These are phyloP conservation scores for Mesembryanthemum crystallinum DNA, from an alignment of 148 eudicot species.

Conservation along the genomic window DNA sequence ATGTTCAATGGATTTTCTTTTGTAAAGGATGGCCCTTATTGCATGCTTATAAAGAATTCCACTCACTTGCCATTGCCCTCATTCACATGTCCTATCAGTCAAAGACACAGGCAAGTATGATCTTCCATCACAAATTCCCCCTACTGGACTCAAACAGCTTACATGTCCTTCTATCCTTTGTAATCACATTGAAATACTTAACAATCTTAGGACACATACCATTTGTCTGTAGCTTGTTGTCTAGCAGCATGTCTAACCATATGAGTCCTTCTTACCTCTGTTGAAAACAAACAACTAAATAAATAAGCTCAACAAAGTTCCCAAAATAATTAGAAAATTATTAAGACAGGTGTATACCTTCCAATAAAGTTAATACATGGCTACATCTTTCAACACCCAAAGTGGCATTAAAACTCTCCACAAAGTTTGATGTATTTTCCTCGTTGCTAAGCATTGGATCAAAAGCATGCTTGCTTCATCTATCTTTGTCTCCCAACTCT, in stretches of 20 bases:
- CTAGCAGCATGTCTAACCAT: background rate
- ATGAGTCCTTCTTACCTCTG: background rate
- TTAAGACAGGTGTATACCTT: background rate
- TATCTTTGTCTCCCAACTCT: background rate
- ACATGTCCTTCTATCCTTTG: background rate
- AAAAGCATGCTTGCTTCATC: background rate
- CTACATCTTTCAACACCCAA: background rate
- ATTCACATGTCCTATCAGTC: background rate
- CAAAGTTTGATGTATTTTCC: constrained; percentile 5
- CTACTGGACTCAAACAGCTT: background rate
- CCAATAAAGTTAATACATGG: background rate
- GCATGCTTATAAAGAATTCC: background rate
- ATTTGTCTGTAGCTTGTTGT: background rate
- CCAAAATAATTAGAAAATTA: background rate
- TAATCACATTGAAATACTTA: background rate
- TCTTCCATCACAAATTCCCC: background rate
- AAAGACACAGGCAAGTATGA: background rate
- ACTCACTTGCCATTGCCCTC: background rate
- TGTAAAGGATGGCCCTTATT: background rate
- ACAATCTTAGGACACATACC: background rate
- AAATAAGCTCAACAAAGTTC: background rate
- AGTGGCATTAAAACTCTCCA: background rate
- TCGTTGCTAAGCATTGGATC: background rate
- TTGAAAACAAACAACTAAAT: too few relatives aligned
- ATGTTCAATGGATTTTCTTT: background rate